Percentiles rank a stretch among this genome's conserved stretches.
phyloP scores from a whole-genome alignment of 2,329 filamentous ascomycete species.

The Xylaria hypoxylon region DNA sequence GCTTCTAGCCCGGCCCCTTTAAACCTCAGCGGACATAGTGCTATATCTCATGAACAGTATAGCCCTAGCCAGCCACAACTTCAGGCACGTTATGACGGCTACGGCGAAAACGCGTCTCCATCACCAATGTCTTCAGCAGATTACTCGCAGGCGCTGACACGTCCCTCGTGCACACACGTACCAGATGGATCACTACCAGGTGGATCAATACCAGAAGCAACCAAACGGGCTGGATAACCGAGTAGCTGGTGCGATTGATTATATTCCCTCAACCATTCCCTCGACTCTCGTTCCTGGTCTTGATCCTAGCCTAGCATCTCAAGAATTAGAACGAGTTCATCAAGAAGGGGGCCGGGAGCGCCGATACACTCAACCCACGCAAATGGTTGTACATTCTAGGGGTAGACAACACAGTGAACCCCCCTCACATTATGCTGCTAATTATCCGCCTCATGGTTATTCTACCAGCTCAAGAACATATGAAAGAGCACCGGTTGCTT shows the following conservation, averaged over 20 bases:
- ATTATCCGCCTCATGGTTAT: conserved; percentile 43
- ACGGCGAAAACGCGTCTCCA: conserved; percentile 48
- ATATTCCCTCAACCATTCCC: conserved; percentile 63
- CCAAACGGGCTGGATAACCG: conserved; percentile 54
- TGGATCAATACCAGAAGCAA: conserved; percentile 46
- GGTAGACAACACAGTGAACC: conserved; percentile 55
- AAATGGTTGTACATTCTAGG: conserved; percentile 56
- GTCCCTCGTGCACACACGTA: conserved; percentile 44
- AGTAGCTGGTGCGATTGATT: conserved; percentile 51
- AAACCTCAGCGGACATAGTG: conserved; percentile 55
- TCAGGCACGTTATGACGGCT: conserved; percentile 48
- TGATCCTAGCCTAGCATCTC: conserved; percentile 66
- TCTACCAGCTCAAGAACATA: conserved; percentile 42
- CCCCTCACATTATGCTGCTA: conserved; percentile 44
- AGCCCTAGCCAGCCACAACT: conserved; percentile 44
- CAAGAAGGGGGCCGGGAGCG: conserved; percentile 64
- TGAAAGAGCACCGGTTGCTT: conserved; percentile 53
- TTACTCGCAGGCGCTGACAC: conserved; percentile 50
- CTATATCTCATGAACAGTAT: conserved; percentile 50
- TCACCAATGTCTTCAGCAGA: conserved; percentile 52
- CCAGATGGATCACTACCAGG: conserved; percentile 44
- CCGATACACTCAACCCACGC: conserved; percentile 57
- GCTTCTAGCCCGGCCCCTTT: conserved; percentile 59
- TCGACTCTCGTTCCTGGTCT: conserved; percentile 71
- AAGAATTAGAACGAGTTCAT: conserved; percentile 69